Conservation (phyloP, 805 yeast genomes). For the Lipomyces starkeyi region DNA sequence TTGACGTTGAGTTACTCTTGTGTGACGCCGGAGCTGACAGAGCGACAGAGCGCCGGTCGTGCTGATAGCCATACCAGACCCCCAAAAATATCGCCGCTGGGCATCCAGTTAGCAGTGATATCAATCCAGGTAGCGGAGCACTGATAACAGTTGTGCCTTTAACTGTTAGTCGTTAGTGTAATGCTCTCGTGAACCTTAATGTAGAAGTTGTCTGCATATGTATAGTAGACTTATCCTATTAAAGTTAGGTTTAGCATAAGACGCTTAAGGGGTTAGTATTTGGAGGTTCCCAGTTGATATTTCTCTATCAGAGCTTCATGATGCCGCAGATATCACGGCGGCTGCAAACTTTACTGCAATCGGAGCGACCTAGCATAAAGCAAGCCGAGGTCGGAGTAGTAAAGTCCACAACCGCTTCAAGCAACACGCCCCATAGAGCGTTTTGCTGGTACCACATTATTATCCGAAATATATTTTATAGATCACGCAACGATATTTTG, state of each 20-base stretch:
- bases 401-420: no score
- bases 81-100: neutral
- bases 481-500: no score
- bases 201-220: neutral
- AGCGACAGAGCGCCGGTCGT: neutral
- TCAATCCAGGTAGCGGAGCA: neutral
- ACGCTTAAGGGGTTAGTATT: neutral
- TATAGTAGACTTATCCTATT: neutral
- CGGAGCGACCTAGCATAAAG: no score
- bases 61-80: neutral
- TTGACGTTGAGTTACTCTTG: neutral
- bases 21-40: neutral
- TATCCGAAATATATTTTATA: no score
- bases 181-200: neutral
- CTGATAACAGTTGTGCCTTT: neutral
- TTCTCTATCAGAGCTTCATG: neutral
- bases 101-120: neutral
- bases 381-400: no score
- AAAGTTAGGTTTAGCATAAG: neutral
- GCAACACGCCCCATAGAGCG: no score
- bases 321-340: no score
- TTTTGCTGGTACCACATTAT: no score
- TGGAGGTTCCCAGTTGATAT: neutral
- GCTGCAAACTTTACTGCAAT: no score
- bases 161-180: neutral